phyloP scores from a whole-genome alignment of 257 asterid genomes.

The Scutellaria minor region DNA sequence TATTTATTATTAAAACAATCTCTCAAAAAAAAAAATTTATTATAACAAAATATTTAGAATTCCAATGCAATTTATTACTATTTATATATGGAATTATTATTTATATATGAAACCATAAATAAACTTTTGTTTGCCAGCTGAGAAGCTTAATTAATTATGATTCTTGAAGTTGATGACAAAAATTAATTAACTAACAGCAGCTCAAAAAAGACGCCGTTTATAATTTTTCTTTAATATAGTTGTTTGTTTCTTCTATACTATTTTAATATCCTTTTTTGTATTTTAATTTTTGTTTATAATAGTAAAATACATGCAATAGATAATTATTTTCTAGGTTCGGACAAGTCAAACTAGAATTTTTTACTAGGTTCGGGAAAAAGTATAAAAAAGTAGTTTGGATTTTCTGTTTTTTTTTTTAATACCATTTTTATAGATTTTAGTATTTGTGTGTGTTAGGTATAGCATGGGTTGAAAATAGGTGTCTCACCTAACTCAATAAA shows the following conservation, averaged over 20 bases:
- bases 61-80: background rate
- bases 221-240: slow-evolving; percentile 14
- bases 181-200: slow-evolving; percentile 2
- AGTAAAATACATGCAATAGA: background rate
- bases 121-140: slow-evolving; percentile 31
- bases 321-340: slow-evolving; percentile 33
- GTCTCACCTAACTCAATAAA: slow-evolving; percentile 46
- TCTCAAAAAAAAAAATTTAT: no score
- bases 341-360: background rate
- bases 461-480: slow-evolving; percentile 24
- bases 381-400: background rate
- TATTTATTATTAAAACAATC: no score
- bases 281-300: background rate
- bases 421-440: background rate
- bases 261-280: background rate
- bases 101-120: background rate
- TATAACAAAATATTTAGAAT: background rate
- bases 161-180: slow-evolving; percentile 26
- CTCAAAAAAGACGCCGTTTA: slow-evolving; percentile 44
- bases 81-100: no score
- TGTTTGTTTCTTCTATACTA: background rate
- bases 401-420: background rate
- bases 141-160: background rate
- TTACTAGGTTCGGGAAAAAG: slow-evolving; percentile 38
- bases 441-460: slow-evolving; percentile 33